Base-by-base conservation (phyloP, 1,284 basidiomycete genomes). In the Pascua sp. region DNA sequence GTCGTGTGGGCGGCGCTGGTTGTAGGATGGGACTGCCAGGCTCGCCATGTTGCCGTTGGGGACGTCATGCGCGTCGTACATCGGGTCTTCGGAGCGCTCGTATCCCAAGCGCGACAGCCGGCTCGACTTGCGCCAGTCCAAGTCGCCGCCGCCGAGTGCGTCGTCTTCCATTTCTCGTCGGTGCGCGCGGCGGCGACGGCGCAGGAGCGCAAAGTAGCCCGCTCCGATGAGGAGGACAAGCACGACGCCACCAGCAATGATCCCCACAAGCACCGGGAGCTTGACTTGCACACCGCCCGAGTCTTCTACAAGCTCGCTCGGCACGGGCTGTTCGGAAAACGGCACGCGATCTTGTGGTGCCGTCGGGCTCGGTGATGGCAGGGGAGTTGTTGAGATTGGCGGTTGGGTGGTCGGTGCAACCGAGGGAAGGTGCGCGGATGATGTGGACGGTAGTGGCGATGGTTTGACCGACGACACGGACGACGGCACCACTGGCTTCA, bases 191-290 rank as follows among this genome's bases (percentile, higher is more conserved):
- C 49, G 32, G 15, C 60, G 40, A 12, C 38, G 41, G n/a, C 42
- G 49, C 11, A 24, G 11, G 5, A 52, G 1, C 36, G 47, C 41
- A 46, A 49, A 61, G 43, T 43, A 48, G 8, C 17, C 32, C 0
- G 32, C 46, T 3, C 11, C 45, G 44, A 58, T 5, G 13, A 47
- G 36, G 12, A 52, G 10, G 36, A 58, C 10, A 13, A 58, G 18
- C 9, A 53, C 56, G 1, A 36, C 56, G 32, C 47, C 56, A 24
- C 53, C 60, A 13, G 53, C 56, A 12, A 54, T 41, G 45, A 56
- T 49, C 13, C 50, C 56, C 40, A 56, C 43, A 4, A 57, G 46
- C 7, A 47, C 37, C 8, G 49, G 50, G 7, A 38, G 51, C 17
- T 13, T 38, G 39, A 57, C 45, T 32, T 32, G 24, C 24, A 32